phyloP scores from a whole-genome alignment of 1,284 basidiomycete species.

The Trametes hirsuta region DNA sequence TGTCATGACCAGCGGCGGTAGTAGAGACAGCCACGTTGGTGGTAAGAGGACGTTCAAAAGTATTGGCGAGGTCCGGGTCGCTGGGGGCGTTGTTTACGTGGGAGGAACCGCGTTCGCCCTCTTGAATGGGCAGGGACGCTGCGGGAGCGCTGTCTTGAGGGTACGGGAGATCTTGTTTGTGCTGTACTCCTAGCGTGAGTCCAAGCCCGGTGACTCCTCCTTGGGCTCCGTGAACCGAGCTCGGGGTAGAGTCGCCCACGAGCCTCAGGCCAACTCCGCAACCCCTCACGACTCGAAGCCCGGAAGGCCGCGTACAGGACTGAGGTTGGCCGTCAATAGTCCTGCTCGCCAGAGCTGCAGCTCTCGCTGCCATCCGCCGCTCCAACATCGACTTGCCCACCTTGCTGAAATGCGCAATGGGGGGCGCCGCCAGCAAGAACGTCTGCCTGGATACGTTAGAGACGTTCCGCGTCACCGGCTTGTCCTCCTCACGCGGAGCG shows the following conservation, averaged over 20 bases:
- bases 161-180: neutral
- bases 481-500: constrained; percentile 10
- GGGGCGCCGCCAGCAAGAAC: constrained; percentile 4
- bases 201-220: neutral
- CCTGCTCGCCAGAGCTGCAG: neutral
- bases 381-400: neutral
- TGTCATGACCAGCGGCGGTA: neutral
- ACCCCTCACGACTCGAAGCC: too few relatives aligned
- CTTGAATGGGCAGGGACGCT: neutral
- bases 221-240: too few relatives aligned
- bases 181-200: neutral
- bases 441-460: constrained; percentile 13
- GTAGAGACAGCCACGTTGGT: neutral
- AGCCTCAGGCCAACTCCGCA: too few relatives aligned
- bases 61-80: neutral
- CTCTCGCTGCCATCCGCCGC: neutral
- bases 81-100: neutral
- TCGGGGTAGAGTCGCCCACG: too few relatives aligned
- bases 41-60: neutral
- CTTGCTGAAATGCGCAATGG: neutral
- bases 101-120: neutral
- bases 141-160: constrained; percentile 1
- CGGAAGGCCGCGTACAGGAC: too few relatives aligned
- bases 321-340: too few relatives aligned
- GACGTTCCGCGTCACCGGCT: constrained; percentile 4